Evolutionary conservation across 768 basidiomycete species (phyloP).

Genomic region (Tylopilus vinaceipallidus): DNA sequence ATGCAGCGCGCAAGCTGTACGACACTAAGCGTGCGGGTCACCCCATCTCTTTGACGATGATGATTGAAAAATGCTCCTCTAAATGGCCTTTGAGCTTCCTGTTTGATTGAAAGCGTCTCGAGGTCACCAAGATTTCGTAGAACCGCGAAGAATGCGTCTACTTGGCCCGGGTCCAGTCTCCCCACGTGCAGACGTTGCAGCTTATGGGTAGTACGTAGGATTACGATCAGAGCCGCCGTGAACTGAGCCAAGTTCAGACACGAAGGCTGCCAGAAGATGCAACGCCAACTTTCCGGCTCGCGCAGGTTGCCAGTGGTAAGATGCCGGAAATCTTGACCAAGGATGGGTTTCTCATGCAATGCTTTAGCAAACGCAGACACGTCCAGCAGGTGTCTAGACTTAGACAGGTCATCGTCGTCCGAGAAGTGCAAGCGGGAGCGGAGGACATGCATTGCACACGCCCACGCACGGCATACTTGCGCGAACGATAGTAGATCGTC

Average conservation of each 20-base stretch:
- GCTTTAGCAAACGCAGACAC: constrained; percentile 17
- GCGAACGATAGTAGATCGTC: constrained; percentile 24
- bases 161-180: constrained; percentile 10
- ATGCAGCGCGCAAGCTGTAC: constrained; percentile 21
- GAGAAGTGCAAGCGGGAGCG: constrained; percentile 16
- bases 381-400: constrained; percentile 6
- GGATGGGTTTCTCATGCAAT: constrained; percentile 10
- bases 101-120: constrained; percentile 13
- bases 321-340: constrained; percentile 10
- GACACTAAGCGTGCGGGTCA: constrained; percentile 8
- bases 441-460: constrained; percentile 23
- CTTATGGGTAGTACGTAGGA: constrained; percentile 18
- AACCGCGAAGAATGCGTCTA: constrained; percentile 7
- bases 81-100: background rate
- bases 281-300: constrained; percentile 1
- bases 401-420: constrained; percentile 3
- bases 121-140: constrained; percentile 12
- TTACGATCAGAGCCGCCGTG: constrained; percentile 16
- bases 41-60: too few relatives aligned
- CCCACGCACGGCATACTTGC: constrained; percentile 24
- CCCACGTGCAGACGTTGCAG: constrained; percentile 12
- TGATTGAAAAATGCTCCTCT: too few relatives aligned
- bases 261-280: background rate
- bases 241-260: constrained; percentile 3
- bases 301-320: constrained; percentile 19